Base-by-base conservation (phyloP, 176 grass and related monocot genomes). In the Miscanthus lutarioriparius region DNA sequence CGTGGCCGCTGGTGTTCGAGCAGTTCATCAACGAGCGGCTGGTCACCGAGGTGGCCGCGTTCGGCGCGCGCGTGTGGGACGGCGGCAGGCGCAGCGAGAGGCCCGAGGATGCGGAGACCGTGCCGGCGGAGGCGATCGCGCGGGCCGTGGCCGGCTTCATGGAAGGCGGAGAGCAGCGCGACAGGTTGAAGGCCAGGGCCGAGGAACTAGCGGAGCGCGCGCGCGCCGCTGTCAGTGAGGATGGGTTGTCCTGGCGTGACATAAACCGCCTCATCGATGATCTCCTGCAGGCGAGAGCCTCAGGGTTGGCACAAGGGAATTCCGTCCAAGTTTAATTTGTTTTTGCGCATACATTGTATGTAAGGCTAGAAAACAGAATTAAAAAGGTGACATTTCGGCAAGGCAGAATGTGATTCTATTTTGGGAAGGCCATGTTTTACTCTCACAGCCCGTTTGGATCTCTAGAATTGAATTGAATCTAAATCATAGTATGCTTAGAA, bases 21-120 rank as follows among this genome's bases (percentile, higher is more conserved):
- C 96, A 98, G 64, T 98, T 98, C 92, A 93, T 95, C 87, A 95
- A 93, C 68, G 95, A 97, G 84, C 70, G 87, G 19, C 74, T 98
- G 44, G 79, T 89, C 25, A 92, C 86, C 23, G 90, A 94, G 67
- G 90, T 97, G 38, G 44, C 25, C 7, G 79, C 72, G 61, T 87
- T 80, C 49, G 95, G 92, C 2, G n/a, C 26, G 64, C 63, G 83
- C 67, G 79, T 95, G 43, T 91, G 91, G 91, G 95, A 88, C 20
- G 86, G 85, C 8, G 87, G 90, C 30, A 87, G 39, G 41, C 72
- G 92, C 61, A 72, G 91, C 79, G 74, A 30, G 44, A 83, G 73
- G 22, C 54, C 12, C 11, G 82, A 19, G 10, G 78, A 87, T 28
- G 56, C 51, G 30, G 82, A 87, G 68, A 79, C 70, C 43, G 95